These are phyloP conservation scores for Penicillium atrosanguineum DNA, from an alignment of 495 filamentous ascomycete species.

Conservation along the genomic window DNA sequence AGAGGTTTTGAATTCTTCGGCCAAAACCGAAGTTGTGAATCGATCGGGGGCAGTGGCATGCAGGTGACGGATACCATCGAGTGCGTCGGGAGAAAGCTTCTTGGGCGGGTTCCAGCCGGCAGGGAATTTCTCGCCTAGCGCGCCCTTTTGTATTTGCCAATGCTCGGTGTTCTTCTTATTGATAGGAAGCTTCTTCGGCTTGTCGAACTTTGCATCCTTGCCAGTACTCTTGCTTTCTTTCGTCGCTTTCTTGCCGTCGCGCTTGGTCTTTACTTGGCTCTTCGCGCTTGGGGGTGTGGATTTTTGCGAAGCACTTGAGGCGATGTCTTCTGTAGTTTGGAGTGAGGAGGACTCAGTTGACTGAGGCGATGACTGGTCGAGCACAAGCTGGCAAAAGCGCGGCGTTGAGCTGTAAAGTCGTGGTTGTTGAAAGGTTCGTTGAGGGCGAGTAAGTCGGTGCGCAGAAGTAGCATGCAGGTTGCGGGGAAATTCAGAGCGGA, in stretches of 20 bases:
- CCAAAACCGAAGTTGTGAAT: constrained; percentile 72
- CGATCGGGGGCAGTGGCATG: constrained; percentile 68
- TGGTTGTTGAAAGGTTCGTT: not conserved
- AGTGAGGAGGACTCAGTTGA: not conserved
- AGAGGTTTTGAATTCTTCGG: constrained; percentile 78
- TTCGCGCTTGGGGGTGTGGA: not conserved
- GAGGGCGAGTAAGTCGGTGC: constrained; percentile 2
- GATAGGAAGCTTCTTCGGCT: not conserved
- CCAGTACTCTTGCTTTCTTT: constrained; percentile 1
- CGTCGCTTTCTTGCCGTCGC: not conserved
- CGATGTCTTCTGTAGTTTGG: not conserved
- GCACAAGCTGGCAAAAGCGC: not conserved
- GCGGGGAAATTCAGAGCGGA: constrained; percentile 24
- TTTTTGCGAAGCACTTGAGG: not conserved
- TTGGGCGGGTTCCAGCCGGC: constrained; percentile 76
- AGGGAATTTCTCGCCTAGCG: constrained; percentile 69
- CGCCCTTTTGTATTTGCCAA: constrained; percentile 73
- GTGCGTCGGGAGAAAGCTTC: constrained; percentile 83
- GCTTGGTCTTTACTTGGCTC: not conserved
- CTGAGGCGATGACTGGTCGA: not conserved
- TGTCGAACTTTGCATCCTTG: constrained; percentile 9
- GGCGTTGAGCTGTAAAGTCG: constrained; percentile 16
- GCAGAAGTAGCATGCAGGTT: constrained; percentile 3
- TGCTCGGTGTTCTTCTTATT: constrained; percentile 43
- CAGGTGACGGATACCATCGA: constrained; percentile 80